Base-by-base conservation (phyloP, 805 yeast genomes). In the Naumovozyma baii region DNA sequence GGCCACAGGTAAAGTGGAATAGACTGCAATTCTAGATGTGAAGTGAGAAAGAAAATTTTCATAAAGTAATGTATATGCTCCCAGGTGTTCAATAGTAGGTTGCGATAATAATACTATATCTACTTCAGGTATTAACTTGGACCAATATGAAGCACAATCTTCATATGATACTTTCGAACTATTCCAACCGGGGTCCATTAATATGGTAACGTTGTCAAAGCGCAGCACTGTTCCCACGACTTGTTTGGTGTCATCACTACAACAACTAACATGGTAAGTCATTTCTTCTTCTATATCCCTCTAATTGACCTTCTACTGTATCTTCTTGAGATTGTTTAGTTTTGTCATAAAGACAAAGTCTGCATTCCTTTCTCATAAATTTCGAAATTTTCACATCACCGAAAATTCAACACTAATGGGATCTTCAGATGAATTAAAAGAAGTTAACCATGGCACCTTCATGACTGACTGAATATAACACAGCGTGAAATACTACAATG, bases 1-100 rank as follows among this genome's bases (percentile, higher is more conserved):
- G 10, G 80, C 70, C 1, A 88, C 83, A 0, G 99, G 97, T n/a
- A 86, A 62, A 0, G 98, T 90, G 0, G 96, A 76, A 56, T 83
- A 92, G 0, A 82, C 81, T 2, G 87, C 86, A 18, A 88, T 73
- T 28, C 74, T 67, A 2, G 79, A 66, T 18, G 85, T 61, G 38
- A 64, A 69, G 19, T 75, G 70, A 3, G 64, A 61, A 19, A 80
- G 76, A 46, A 74, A 78, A 43, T 70, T 70, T 41, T 69, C 61
- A 47, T 84, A 74, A 18, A 92, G 57, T 31, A 78, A 64, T 0
- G 82, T 77, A 55, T 74, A 86, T 0, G 95, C 94, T 18, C 96
- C 92, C 2, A 85, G 50, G 53, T 78, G 87, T 36, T 80, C 78
- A 1, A 79, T 68, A 0, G 95, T 79, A 1, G 96, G 80, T 48